Evolutionary conservation across 169 alveolate genomes (phyloP), one percentile per base, ranked within the genome.

Genomic region (Perkinsus olseni): DNA sequence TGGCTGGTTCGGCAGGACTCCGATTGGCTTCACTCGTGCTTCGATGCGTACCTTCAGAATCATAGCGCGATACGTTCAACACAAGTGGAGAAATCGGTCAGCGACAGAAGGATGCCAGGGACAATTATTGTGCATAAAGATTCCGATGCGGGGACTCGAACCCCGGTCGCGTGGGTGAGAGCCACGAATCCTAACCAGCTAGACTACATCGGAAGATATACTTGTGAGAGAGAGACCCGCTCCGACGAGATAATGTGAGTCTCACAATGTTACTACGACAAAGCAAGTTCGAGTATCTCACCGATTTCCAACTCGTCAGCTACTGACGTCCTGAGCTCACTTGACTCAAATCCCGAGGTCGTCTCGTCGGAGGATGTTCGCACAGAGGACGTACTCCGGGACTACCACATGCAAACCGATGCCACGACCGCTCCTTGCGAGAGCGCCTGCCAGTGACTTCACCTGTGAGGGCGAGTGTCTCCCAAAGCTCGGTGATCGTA

Each of bases 131-230:
- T n/a, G n/a, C n/a, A n/a, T n/a, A 62, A 62, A 62, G 17, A 24
- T 62, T 74, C 96, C 98, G 92, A 96, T 62, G 82, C 82, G 82
- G 82, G 82, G 82, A 62, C 82, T 62, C 82, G 82, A 62, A 62
- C 82, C 82, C 82, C 82, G 82, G 82, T 62, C 82, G 82, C 82
- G 82, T 62, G 82, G 82, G 82, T 62, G 82, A 62, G 82, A 62
- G 82, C 82, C 82, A 62, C 82, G 82, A 62, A 62, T 62, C 82
- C 82, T 62, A 62, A 62, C 82, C 82, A 62, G 82, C 82, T 62
- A 62, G 82, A 62, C 82, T 62, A 62, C 82, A 62, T 62, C 82
- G 97, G 91, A 96, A 62, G 28, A 62, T 28, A 24, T 28, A 8
- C 1, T 91, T 91, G 95, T 96, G 38, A 95, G 91, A 28, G 93